phyloP scores from a whole-genome alignment of 345 rosid genomes.

The Microcos paniculata region DNA sequence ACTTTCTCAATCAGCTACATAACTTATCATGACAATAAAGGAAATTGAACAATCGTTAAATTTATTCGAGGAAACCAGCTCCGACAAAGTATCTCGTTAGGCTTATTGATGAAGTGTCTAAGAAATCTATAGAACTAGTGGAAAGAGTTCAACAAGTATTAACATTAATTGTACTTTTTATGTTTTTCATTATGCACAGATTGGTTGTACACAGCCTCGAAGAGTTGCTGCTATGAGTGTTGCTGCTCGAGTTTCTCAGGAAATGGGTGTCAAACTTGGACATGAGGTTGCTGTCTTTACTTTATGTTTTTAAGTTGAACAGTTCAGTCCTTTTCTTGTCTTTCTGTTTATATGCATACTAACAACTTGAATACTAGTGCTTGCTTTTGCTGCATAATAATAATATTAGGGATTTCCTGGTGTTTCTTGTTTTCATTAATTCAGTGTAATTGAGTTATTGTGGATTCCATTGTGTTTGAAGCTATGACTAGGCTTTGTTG shows the following conservation, averaged over 20 bases:
- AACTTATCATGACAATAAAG: background rate
- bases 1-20: background rate
- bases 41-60: background rate
- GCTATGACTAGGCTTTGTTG: conserved; percentile 9
- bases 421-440: background rate
- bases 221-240: conserved; percentile 99
- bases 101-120: background rate
- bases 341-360: background rate
- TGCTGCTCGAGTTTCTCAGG: conserved; percentile 98
- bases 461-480: background rate
- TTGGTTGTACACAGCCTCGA: conserved; percentile 98
- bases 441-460: background rate
- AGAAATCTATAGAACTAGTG: background rate
- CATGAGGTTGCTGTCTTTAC: conserved; percentile 61
- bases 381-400: background rate
- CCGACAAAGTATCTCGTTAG: background rate
- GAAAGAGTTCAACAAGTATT: background rate
- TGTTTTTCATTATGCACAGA: conserved; percentile 36
- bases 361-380: background rate
- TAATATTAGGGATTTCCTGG: background rate
- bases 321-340: background rate
- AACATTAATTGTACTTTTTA: background rate
- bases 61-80: background rate
- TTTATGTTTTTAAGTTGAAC: background rate
- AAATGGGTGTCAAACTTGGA: conserved; percentile 98